A percentile compares a stretch with the other conserved stretches of the same genome.
Conservation (phyloP, 495 filamentous ascomycete genomes). For the Daldinia grandis region DNA sequence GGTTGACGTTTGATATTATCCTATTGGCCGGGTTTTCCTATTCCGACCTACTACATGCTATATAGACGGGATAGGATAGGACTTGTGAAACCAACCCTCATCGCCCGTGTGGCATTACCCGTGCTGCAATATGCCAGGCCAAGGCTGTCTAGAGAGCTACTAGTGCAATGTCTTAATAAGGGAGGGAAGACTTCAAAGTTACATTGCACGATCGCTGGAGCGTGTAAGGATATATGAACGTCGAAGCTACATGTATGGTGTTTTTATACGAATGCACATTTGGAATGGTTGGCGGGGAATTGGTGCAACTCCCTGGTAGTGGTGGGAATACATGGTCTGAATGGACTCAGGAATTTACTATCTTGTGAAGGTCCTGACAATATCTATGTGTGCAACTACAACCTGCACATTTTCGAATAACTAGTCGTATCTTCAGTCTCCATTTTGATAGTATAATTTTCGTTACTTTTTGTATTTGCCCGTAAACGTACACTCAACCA, state of each 20-base stretch:
- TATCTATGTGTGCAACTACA: background rate
- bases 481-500: constrained; percentile 24
- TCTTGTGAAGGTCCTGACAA: background rate
- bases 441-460: constrained; percentile 19
- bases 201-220: background rate
- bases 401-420: background rate
- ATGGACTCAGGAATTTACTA: background rate
- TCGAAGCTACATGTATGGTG: background rate
- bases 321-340: background rate
- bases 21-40: constrained; percentile 27
- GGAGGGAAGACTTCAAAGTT: background rate
- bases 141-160: background rate
- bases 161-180: background rate
- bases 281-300: background rate
- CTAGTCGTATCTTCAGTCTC: background rate
- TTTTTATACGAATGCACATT: background rate
- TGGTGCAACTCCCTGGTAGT: background rate
- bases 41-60: background rate
- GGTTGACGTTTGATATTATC: constrained; percentile 10
- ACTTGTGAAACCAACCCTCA: background rate
- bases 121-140: background rate
- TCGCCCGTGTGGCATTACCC: background rate
- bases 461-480: constrained; percentile 11
- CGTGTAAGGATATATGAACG: background rate
- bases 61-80: too few relatives aligned